A percentile compares a stretch with the other conserved stretches of the same genome.
Evolutionary conservation across 2,329 filamentous ascomycete species (phyloP).

Genomic region (Cercospora sp.): DNA sequence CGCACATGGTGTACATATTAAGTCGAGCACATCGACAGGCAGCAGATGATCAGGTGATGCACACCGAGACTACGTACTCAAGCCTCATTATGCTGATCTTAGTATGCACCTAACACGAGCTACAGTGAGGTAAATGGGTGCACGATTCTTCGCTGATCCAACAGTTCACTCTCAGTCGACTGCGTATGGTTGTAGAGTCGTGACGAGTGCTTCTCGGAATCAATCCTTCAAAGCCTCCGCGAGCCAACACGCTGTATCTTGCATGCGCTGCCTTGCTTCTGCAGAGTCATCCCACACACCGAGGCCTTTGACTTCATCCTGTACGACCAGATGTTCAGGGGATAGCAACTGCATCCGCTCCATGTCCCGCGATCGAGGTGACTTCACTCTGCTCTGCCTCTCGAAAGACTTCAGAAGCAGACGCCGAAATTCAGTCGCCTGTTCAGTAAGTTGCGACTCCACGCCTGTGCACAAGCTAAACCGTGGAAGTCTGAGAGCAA

Average conservation of each 20-base stretch:
- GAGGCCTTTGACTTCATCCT: slow-evolving; percentile 37
- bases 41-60: slow-evolving; percentile 18
- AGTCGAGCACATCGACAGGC: slow-evolving; percentile 15
- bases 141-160: neutral
- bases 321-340: slow-evolving; percentile 36
- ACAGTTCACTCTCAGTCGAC: neutral
- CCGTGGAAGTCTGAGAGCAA: slow-evolving; percentile 43
- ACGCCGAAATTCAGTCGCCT: slow-evolving; percentile 45
- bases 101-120: neutral
- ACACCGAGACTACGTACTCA: neutral
- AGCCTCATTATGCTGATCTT: neutral
- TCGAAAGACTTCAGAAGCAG: slow-evolving; percentile 44
- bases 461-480: slow-evolving; percentile 45
- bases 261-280: slow-evolving; percentile 25
- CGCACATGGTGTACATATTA: slow-evolving; percentile 21
- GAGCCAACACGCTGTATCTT: slow-evolving; percentile 27
- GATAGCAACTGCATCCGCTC: slow-evolving; percentile 21
- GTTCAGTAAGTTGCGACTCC: slow-evolving; percentile 43
- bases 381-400: slow-evolving; percentile 29
- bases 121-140: neutral
- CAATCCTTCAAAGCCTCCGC: slow-evolving; percentile 3
- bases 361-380: neutral
- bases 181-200: neutral
- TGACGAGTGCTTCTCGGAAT: neutral
- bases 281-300: slow-evolving; percentile 29